Conservation (phyloP, 768 basidiomycete species). For the Boletus huronensis region DNA sequence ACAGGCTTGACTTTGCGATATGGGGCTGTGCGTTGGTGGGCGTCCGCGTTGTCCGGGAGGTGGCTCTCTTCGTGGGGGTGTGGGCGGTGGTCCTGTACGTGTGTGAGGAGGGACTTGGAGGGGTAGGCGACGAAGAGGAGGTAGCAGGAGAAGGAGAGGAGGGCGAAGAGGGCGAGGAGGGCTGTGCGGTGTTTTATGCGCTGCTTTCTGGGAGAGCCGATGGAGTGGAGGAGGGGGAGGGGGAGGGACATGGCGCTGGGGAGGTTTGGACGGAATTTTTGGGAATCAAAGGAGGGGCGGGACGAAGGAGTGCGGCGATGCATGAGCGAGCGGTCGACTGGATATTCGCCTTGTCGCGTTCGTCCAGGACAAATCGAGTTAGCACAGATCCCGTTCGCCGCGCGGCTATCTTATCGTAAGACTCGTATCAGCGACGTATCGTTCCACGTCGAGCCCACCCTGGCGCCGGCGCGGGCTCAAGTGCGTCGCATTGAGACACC, state of each 20-base stretch:
- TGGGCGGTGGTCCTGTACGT: constrained; percentile 9
- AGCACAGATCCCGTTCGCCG: neutral
- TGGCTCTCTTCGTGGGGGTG: constrained; percentile 13
- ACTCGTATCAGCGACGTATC: too few species aligned
- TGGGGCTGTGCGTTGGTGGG: constrained; percentile 15
- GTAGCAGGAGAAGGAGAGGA: constrained; percentile 50
- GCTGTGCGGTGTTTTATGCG: constrained; percentile 52
- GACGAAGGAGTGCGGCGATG: constrained; percentile 28
- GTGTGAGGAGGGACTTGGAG: constrained; percentile 33
- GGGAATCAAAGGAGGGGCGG: constrained; percentile 19
- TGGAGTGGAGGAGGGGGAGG: constrained; percentile 26
- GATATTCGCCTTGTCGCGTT: neutral
- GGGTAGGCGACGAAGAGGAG: constrained; percentile 50
- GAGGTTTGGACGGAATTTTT: neutral
- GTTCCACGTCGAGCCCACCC: too few species aligned
- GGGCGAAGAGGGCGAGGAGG: constrained; percentile 53
- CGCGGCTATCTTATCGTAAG: neutral
- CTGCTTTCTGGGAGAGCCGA: constrained; percentile 20
- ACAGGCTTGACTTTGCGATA: constrained; percentile 13
- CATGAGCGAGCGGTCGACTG: constrained; percentile 10
- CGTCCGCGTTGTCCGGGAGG: constrained; percentile 26
- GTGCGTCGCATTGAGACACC: too few species aligned
- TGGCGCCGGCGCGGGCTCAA: too few species aligned
- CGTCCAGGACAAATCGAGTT: neutral
- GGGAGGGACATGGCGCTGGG: constrained; percentile 30